Base-by-base conservation (phyloP, 345 rosid species). In the Hevea brasiliensis region DNA sequence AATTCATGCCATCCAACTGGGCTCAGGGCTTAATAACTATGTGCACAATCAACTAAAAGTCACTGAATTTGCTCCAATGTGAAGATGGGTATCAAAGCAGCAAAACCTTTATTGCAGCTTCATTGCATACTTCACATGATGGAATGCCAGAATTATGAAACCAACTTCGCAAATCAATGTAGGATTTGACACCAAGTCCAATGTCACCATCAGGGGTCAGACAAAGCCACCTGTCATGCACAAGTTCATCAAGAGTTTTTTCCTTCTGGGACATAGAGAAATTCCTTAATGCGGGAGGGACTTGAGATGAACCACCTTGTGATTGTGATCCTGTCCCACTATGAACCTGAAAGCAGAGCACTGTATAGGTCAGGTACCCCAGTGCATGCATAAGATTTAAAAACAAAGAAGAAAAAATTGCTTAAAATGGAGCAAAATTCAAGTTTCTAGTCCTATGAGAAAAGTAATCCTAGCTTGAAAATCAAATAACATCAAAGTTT, bases 41-140 rank as follows among this genome's bases (percentile, higher is more conserved):
- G 37, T 32, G 4, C 4, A 32, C 37, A 32, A 32, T 32, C 4
- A 32, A 32, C 37, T 32, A 2, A 32, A 32, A 32, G 37, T 58
- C 61, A 45, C 21, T 10, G 21, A 32, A 67, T 24, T 58, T 2
- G 23, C 41, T 47, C n/a, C 29, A 6, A 51, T 26, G 23, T 47
- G 47, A 70, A 26, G 37, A 35, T 14, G 4, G 21, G 42, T 35
- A 23, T 47, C 41, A 64, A 65, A 65, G 60, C 47, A 66, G 72
- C 9, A 72, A 67, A 70, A 92, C 99, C 98, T 95, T 95, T 42
- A 95, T 70, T 35, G 88, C 97, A 76, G 94, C 91, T 84, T 92
- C 99, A 27, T 89, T 92, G 85, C 99, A 95, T 57, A 95, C 89
- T 83, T 88, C 88, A 58, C 99, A 95, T 11, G 88, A 81, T 74